Conservation (phyloP, 129 eudicot genomes). For the Heracleum sosnowskyi region DNA sequence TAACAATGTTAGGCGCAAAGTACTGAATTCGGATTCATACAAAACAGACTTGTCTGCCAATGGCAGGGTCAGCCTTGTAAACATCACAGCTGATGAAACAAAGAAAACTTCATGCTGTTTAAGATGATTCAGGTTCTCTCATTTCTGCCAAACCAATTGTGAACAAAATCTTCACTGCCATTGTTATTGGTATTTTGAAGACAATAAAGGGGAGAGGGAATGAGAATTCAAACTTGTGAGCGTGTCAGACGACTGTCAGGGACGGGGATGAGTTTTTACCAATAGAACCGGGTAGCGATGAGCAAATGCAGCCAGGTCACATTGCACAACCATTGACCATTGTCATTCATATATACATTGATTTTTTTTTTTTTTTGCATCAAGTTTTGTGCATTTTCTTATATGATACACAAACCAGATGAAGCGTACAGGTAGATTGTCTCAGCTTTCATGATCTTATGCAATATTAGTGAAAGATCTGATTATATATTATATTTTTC, state of each 20-base stretch:
- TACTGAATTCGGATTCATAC: conserved; percentile 74
- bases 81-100: conserved; percentile 30
- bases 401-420: neutral
- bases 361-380: neutral
- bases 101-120: conserved; percentile 62
- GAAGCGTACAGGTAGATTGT: neutral
- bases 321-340: neutral
- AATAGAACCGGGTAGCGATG: neutral
- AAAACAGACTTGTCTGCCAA: conserved; percentile 68
- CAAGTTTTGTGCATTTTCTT: neutral
- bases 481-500: neutral
- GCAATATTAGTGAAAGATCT: neutral
- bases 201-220: neutral
- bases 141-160: neutral
- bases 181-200: neutral
- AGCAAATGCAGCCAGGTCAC: neutral
- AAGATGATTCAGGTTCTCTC: conserved; percentile 17
- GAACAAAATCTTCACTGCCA: no score
- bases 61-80: conserved; percentile 55
- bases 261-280: neutral
- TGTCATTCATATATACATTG: neutral
- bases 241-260: neutral
- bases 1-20: conserved; percentile 69
- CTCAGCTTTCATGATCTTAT: neutral
- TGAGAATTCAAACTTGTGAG: neutral